Evolutionary conservation across 768 basidiomycete genomes (phyloP).

Genomic region (Sporobolomyces roseus): DNA sequence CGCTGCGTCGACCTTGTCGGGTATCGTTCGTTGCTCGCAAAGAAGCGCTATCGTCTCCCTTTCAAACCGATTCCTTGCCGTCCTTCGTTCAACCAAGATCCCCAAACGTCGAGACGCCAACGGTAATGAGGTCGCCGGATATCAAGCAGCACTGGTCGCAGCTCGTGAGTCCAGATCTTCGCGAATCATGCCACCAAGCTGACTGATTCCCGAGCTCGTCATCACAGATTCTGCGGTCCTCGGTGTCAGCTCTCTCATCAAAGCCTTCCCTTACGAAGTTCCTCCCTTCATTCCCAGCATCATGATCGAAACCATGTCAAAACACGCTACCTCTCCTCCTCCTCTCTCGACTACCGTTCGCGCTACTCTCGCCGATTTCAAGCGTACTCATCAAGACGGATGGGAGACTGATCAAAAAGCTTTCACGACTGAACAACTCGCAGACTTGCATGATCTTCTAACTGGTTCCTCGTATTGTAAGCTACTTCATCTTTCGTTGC

Average conservation of each 20-base stretch:
- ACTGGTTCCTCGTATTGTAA: slow-evolving; percentile 33
- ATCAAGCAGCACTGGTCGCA: slow-evolving; percentile 67
- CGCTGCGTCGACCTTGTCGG: slow-evolving; percentile 48
- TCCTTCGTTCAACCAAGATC: slow-evolving; percentile 64
- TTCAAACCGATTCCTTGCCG: slow-evolving; percentile 73
- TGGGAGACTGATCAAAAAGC: slow-evolving; percentile 80
- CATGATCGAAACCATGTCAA: slow-evolving; percentile 69
- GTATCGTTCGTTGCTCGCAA: slow-evolving; percentile 52
- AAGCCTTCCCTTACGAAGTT: slow-evolving; percentile 92
- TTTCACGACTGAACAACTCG: slow-evolving; percentile 78
- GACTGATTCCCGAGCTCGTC: neutral
- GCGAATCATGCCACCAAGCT: neutral
- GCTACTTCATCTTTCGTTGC: neutral
- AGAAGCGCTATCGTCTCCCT: slow-evolving; percentile 49
- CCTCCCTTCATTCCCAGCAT: slow-evolving; percentile 90
- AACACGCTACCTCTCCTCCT: slow-evolving; percentile 76
- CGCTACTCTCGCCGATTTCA: slow-evolving; percentile 45
- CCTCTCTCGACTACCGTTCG: slow-evolving; percentile 49
- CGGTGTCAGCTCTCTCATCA: slow-evolving; percentile 87
- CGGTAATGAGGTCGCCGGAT: slow-evolving; percentile 57
- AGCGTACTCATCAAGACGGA: slow-evolving; percentile 45
- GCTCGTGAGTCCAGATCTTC: slow-evolving; percentile 52
- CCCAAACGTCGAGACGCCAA: slow-evolving; percentile 55
- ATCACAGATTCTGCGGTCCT: slow-evolving; percentile 70
- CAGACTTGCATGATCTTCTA: slow-evolving; percentile 41